Base-by-base conservation (phyloP, 768 basidiomycete genomes). In the Piloderma croceum region DNA sequence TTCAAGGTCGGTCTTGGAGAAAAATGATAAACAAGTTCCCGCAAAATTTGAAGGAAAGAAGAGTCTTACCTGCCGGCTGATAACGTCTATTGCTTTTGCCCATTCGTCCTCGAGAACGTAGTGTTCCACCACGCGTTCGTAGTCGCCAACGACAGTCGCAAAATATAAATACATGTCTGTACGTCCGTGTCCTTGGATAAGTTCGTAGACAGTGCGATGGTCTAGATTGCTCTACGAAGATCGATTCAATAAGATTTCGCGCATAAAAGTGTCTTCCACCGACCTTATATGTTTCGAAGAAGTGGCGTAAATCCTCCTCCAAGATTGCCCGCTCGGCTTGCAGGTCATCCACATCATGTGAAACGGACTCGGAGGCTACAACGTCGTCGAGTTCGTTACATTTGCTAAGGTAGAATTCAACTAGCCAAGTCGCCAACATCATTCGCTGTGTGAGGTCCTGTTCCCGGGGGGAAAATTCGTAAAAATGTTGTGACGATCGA, bases 381-480 rank as follows among this genome's bases (percentile, higher is more conserved):
- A 92, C 71, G 55, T 98, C 96, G 54, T 99, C 96, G 37, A 98
- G 68, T 46, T 94, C 90, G 54, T 96, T 94, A 60, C 89, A 91
- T 68, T 96, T 98, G 62, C 87, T 87, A 12, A 99, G 77, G 57
- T 92, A 97, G 48, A 98, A 90, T 61, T 99, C 96, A 22, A 96
- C 84, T 10, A 99, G 79, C 96, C 96, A 99, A 0, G 92, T 97
- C 13, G 96, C 93, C 15, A 99, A 68, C 81, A 98, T 91, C 84
- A 92, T 92, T 29, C 96, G 76, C 59, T 97, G 93, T 1, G 90
- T 92, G 27, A 86, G 50, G 52, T 96, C 91, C 93, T 97, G 42
- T 10, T 33, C 19, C 9, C 19, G 18, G n/a, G 34, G 18, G 44
- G 27, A 38, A 34, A 11, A 23, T 25, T 36, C 4, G 22, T 27